Evolutionary conservation across 2,329 filamentous ascomycete species (phyloP).

Genomic region (Penicillium thymicola): DNA sequence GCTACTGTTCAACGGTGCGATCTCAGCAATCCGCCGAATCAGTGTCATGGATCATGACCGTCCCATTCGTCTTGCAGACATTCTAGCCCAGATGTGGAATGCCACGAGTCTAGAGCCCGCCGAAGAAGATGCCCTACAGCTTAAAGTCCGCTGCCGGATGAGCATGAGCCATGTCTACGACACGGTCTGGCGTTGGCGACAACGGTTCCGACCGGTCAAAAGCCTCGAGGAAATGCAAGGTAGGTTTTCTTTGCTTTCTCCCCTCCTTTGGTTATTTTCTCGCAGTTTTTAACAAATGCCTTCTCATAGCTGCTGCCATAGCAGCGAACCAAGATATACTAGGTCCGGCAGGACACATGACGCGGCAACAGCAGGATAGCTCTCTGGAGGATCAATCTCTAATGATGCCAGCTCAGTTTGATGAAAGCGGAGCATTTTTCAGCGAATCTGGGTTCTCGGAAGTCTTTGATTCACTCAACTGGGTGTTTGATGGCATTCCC

Average conservation of each 20-base stretch:
- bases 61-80: conserved; percentile 60
- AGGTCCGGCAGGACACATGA: conserved; percentile 23
- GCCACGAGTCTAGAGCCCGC: conserved; percentile 36
- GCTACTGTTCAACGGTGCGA: conserved; percentile 55
- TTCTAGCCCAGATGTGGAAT: conserved; percentile 64
- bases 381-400: conserved; percentile 31
- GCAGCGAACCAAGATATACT: conserved; percentile 39
- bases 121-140: conserved; percentile 48
- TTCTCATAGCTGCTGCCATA: conserved; percentile 18
- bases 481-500: conserved; percentile 83
- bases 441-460: conserved; percentile 57
- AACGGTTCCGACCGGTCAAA: conserved; percentile 63
- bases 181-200: conserved; percentile 64
- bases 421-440: conserved; percentile 37
- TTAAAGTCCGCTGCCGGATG: conserved; percentile 63
- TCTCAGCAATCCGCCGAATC: conserved; percentile 57
- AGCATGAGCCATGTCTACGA: conserved; percentile 65
- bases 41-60: conserved; percentile 62
- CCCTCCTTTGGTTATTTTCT: conserved; percentile 10
- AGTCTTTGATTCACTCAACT: conserved; percentile 85
- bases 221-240: conserved; percentile 61
- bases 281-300: conserved; percentile 16
- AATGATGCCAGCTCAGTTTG: conserved; percentile 36
- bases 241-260: conserved; percentile 42
- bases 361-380: conserved; percentile 30